Conservation (phyloP, 1,139 yeast genomes). For the Saccharomycopsis phalli region DNA sequence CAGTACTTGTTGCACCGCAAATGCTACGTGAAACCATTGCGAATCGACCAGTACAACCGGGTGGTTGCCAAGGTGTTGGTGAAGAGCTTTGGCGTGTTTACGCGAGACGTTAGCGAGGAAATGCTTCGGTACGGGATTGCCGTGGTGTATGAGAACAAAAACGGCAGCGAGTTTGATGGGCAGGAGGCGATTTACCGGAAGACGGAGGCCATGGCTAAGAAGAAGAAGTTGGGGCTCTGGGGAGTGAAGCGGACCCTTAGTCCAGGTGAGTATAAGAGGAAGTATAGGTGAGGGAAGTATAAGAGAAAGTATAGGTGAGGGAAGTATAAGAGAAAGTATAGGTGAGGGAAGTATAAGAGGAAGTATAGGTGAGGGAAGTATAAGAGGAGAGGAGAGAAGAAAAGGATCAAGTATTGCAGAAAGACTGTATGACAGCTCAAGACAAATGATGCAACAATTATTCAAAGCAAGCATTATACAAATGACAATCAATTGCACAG, state of each 20-base stretch:
- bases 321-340: too few relatives aligned
- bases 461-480: too few relatives aligned
- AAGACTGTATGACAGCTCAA: too few relatives aligned
- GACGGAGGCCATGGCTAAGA: slow-evolving; percentile 54
- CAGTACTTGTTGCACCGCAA: slow-evolving; percentile 43
- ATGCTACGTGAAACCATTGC: slow-evolving; percentile 67
- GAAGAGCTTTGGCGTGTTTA: slow-evolving; percentile 53
- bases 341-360: too few relatives aligned
- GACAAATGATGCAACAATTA: too few relatives aligned
- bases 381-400: too few relatives aligned
- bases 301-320: too few relatives aligned
- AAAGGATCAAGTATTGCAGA: too few relatives aligned
- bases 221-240: slow-evolving; percentile 64
- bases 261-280: slow-evolving; percentile 74
- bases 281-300: slow-evolving; percentile 20
- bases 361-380: too few relatives aligned
- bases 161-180: slow-evolving; percentile 81
- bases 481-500: too few relatives aligned
- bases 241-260: slow-evolving; percentile 45
- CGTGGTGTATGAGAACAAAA: slow-evolving; percentile 74
- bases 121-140: slow-evolving; percentile 82
- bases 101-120: slow-evolving; percentile 74
- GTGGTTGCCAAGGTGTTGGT: slow-evolving; percentile 76
- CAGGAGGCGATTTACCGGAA: slow-evolving; percentile 49
- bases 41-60: slow-evolving; percentile 82